phyloP scores from a whole-genome alignment of 2,329 filamentous ascomycete species.

The Diaporthe destruens region DNA sequence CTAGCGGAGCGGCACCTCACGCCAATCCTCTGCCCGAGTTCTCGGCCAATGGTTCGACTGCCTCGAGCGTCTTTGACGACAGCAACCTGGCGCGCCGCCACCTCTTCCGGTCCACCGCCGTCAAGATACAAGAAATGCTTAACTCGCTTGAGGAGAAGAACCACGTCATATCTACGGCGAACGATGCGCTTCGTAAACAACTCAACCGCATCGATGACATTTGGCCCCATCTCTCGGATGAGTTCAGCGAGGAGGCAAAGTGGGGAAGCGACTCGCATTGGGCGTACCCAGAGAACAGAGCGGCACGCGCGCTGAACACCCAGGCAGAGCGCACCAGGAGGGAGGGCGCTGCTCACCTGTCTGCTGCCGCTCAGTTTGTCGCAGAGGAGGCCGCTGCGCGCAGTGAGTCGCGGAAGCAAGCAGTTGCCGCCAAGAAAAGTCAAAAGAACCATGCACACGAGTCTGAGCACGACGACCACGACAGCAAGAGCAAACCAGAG shows the following conservation, averaged over 20 bases:
- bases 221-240: slow-evolving; percentile 85
- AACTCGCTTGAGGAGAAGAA: slow-evolving; percentile 97
- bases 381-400: slow-evolving; percentile 87
- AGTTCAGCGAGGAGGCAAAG: slow-evolving; percentile 95
- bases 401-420: slow-evolving; percentile 87
- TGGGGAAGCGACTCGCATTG: slow-evolving; percentile 93
- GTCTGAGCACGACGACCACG: slow-evolving; percentile 82
- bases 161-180: slow-evolving; percentile 92
- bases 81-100: slow-evolving; percentile 76
- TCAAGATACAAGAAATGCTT: slow-evolving; percentile 85
- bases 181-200: slow-evolving; percentile 88
- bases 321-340: slow-evolving; percentile 80
- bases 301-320: slow-evolving; percentile 68
- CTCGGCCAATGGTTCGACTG: slow-evolving; percentile 59
- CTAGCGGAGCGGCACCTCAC: slow-evolving; percentile 54
- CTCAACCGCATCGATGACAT: slow-evolving; percentile 87
- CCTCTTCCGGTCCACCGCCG: slow-evolving; percentile 82
- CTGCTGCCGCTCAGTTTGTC: slow-evolving; percentile 80
- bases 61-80: slow-evolving; percentile 62
- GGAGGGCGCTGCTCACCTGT: slow-evolving; percentile 82
- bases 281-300: slow-evolving; percentile 91
- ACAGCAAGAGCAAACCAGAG: slow-evolving; percentile 62
- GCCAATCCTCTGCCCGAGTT: slow-evolving; percentile 54
- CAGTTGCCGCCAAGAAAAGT: slow-evolving; percentile 81
- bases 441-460: slow-evolving; percentile 75